phyloP scores from a whole-genome alignment of 2,329 filamentous ascomycete species.

The Microcyclospora pomicola region DNA sequence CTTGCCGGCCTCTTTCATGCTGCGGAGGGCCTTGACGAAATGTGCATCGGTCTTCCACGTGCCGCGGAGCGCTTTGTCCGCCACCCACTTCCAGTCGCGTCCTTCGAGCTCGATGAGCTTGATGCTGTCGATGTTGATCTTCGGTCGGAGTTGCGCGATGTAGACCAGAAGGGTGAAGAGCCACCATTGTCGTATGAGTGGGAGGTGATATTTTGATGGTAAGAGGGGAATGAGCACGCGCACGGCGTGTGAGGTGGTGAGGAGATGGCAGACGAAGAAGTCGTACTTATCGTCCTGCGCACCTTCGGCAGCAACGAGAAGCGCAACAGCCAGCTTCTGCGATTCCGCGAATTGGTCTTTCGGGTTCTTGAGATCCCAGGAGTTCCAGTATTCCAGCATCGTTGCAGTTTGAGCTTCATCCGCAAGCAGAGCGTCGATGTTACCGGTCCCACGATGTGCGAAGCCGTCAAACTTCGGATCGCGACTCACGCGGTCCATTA shows the following conservation, averaged over 20 bases:
- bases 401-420: slow-evolving; percentile 57
- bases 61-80: slow-evolving; percentile 55
- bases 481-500: slow-evolving; percentile 53
- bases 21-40: slow-evolving; percentile 68
- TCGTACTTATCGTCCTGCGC: slow-evolving; percentile 50
- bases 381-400: slow-evolving; percentile 80
- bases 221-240: slow-evolving; percentile 71
- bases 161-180: slow-evolving; percentile 67
- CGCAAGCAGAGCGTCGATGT: slow-evolving; percentile 54
- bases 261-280: slow-evolving; percentile 67
- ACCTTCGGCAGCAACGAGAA: slow-evolving; percentile 44
- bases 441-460: slow-evolving; percentile 41
- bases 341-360: slow-evolving; percentile 62
- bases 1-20: slow-evolving; percentile 58
- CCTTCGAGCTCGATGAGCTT: slow-evolving; percentile 45
- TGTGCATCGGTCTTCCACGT: slow-evolving; percentile 60
- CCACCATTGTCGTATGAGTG: slow-evolving; percentile 78
- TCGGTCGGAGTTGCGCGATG: slow-evolving; percentile 58
- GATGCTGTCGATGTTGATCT: slow-evolving; percentile 53
- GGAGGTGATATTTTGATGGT: slow-evolving; percentile 57
- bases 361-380: slow-evolving; percentile 61
- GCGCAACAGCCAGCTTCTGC: slow-evolving; percentile 41
- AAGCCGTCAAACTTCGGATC: slow-evolving; percentile 62
- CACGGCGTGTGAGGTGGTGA: slow-evolving; percentile 78
- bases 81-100: slow-evolving; percentile 64